Conservation (phyloP, 2,329 filamentous ascomycete genomes). For the Trichoderma atrobrunneum region DNA sequence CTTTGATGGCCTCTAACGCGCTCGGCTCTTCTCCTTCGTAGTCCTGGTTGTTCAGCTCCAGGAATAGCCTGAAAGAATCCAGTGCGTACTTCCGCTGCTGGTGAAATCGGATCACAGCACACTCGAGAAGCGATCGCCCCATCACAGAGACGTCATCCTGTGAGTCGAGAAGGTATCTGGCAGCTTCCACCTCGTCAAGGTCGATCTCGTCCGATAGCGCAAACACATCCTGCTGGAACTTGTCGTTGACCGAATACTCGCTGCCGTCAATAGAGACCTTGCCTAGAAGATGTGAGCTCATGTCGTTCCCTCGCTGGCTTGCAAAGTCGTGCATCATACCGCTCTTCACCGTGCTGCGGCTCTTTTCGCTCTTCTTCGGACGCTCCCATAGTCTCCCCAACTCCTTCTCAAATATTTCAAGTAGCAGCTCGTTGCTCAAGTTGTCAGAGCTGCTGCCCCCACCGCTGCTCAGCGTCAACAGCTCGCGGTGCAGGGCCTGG, state of each 20-base stretch:
- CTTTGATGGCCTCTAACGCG: conserved; percentile 33
- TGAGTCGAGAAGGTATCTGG: conserved; percentile 70
- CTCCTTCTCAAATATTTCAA: conserved; percentile 67
- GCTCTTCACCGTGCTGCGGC: conserved; percentile 66
- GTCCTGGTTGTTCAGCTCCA: conserved; percentile 59
- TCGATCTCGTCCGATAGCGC: conserved; percentile 84
- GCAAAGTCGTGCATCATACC: conserved; percentile 45
- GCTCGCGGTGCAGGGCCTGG: conserved; percentile 80
- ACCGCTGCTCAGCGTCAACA: conserved; percentile 71
- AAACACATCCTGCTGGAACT: conserved; percentile 80
- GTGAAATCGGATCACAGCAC: conserved; percentile 84
- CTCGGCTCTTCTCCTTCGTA: conserved; percentile 49
- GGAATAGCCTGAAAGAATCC: conserved; percentile 76
- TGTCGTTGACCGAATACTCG: conserved; percentile 78
- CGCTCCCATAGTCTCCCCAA: conserved; percentile 74
- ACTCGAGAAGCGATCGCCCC: conserved; percentile 71
- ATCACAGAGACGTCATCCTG: conserved; percentile 65
- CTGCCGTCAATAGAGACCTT: conserved; percentile 70
- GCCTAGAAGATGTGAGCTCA: conserved; percentile 47
- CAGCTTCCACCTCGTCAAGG: conserved; percentile 84
- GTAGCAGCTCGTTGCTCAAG: conserved; percentile 67
- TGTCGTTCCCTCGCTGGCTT: background rate
- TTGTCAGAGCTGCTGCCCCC: conserved; percentile 60
- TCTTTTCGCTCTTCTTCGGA: conserved; percentile 68
- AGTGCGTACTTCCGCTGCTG: conserved; percentile 78